These are phyloP conservation scores for Lactarius evosmus DNA, from an alignment of 768 basidiomycete species.

Conservation along the genomic window DNA sequence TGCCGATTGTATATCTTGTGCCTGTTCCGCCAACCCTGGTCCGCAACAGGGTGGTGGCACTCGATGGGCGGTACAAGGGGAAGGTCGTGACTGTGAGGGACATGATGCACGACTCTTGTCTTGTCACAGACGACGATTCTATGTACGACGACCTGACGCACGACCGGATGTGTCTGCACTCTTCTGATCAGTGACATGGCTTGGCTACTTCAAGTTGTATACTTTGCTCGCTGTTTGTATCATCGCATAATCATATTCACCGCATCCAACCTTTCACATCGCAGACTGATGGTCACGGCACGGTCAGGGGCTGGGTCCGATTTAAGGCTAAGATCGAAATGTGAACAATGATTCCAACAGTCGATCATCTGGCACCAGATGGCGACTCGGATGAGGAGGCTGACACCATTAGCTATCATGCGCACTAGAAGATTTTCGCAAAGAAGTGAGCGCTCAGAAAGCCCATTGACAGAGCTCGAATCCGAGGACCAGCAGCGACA, in stretches of 20 bases:
- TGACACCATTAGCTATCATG: neutral
- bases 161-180: constrained; percentile 24
- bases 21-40: constrained; percentile 40
- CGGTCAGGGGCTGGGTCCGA: neutral
- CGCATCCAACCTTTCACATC: neutral
- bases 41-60: constrained; percentile 49
- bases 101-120: constrained; percentile 24
- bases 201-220: neutral
- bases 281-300: neutral
- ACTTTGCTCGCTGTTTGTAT: neutral
- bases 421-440: neutral
- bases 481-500: constrained; percentile 16
- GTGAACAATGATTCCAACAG: neutral
- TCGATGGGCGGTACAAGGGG: constrained; percentile 45
- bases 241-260: neutral
- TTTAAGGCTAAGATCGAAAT: neutral
- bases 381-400: neutral
- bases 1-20: constrained; percentile 42
- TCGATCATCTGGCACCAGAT: neutral
- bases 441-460: neutral
- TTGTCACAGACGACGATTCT: constrained; percentile 24
- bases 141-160: constrained; percentile 26
- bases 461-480: neutral
- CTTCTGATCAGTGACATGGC: constrained; percentile 9
- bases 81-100: constrained; percentile 27